A percentile compares a stretch with the other conserved stretches of the same genome.
phyloP scores from a whole-genome alignment of 2,329 filamentous ascomycete genomes.

The Ophiostoma sp. region DNA sequence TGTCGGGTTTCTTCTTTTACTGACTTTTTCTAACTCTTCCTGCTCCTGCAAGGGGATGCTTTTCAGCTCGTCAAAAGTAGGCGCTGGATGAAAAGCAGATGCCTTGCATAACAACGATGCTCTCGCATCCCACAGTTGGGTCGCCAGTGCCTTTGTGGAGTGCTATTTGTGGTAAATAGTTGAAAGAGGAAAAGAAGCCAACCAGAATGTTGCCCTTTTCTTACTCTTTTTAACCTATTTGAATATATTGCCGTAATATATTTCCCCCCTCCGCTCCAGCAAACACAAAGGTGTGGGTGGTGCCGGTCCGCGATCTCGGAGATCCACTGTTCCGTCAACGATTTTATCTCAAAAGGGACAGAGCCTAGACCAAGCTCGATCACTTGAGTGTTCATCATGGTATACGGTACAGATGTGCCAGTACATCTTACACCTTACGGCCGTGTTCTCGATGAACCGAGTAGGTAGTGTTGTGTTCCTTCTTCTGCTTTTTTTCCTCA shows the following conservation, averaged over 20 bases:
- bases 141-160: not conserved
- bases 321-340: conserved; percentile 15
- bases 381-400: not conserved
- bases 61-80: not conserved
- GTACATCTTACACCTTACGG: not conserved
- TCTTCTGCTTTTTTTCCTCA: not conserved
- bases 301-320: conserved; percentile 18
- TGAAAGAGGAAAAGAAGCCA: not conserved
- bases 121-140: not conserved
- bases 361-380: not conserved
- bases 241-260: conserved; percentile 4
- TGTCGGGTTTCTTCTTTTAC: not conserved
- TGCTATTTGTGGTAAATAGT: not conserved
- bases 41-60: not conserved
- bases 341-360: conserved; percentile 8
- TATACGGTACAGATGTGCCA: too few relatives aligned
- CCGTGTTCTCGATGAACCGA: not conserved
- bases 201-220: not conserved
- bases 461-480: not conserved
- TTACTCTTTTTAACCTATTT: not conserved
- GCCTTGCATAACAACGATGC: not conserved
- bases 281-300: conserved; percentile 13
- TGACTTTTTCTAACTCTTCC: not conserved
- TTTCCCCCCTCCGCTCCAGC: not conserved
- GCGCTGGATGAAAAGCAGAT: not conserved